These are phyloP conservation scores for Verticillium isaacii DNA, from an alignment of 2,329 filamentous ascomycete species.

Conservation along the genomic window DNA sequence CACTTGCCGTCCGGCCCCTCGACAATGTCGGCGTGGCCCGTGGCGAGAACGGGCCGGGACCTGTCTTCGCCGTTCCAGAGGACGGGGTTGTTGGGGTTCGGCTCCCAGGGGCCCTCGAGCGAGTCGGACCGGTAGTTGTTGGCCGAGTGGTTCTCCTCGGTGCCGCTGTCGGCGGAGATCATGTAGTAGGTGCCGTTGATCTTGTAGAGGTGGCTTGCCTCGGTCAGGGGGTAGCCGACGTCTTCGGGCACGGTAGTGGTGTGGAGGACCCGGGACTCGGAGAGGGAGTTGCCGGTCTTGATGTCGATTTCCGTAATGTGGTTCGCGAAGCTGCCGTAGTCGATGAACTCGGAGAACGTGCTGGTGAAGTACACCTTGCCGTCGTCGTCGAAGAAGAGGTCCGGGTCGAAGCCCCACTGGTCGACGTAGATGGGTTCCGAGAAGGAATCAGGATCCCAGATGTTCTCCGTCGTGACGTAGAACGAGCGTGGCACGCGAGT, in stretches of 20 bases:
- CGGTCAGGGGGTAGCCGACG: constrained; percentile 6
- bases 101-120: constrained; percentile 9
- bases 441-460: constrained; percentile 11
- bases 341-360: constrained; percentile 7
- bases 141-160: constrained; percentile 9
- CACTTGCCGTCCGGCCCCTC: constrained; percentile 7
- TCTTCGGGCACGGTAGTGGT: constrained; percentile 10
- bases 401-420: constrained; percentile 12
- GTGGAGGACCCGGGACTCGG: constrained; percentile 8
- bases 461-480: constrained; percentile 10
- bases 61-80: constrained; percentile 11
- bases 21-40: constrained; percentile 12
- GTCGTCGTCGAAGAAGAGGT: constrained; percentile 9
- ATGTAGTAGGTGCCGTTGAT: constrained; percentile 11
- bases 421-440: constrained; percentile 12
- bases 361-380: constrained; percentile 10
- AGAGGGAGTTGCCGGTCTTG: constrained; percentile 10
- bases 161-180: constrained; percentile 12
- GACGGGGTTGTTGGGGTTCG: constrained; percentile 11
- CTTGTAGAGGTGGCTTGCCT: constrained; percentile 13
- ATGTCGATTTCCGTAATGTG: constrained; percentile 13
- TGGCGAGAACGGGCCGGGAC: constrained; percentile 10
- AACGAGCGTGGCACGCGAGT: constrained; percentile 9
- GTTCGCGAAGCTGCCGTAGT: constrained; percentile 11
- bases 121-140: constrained; percentile 8